These are phyloP conservation scores for Stemphylium lycopersici DNA, from an alignment of 2,329 filamentous ascomycete genomes.

Conservation along the genomic window DNA sequence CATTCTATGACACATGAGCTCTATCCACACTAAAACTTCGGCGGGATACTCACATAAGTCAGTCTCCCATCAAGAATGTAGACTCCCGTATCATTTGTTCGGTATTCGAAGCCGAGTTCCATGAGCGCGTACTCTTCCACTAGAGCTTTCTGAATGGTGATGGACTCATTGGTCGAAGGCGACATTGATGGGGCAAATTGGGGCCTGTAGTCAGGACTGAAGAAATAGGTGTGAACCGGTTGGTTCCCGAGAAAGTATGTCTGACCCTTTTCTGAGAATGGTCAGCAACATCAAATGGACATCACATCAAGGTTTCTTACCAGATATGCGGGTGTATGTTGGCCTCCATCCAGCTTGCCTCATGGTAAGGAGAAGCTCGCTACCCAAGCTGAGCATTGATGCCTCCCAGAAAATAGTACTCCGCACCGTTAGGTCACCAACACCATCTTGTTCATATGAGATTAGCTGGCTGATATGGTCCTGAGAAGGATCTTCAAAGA, in stretches of 20 bases:
- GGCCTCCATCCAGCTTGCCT: conserved; percentile 27
- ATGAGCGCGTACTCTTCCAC: conserved; percentile 5
- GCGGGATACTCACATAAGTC: neutral
- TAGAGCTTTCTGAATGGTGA: conserved; percentile 2
- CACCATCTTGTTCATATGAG: neutral
- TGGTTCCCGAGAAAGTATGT: conserved; percentile 29
- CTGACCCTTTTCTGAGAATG: conserved; percentile 9
- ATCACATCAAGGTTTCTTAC: conserved; percentile 1
- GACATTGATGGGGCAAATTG: conserved; percentile 15
- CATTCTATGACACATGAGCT: neutral
- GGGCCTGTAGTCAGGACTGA: conserved; percentile 26
- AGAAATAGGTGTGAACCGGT: conserved; percentile 31
- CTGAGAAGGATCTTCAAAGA: neutral
- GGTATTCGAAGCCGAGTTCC: neutral
- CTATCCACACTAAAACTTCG: neutral
- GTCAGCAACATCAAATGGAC: neutral
- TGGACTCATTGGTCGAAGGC: neutral
- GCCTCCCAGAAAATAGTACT: conserved; percentile 32
- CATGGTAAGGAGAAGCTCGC: conserved; percentile 26
- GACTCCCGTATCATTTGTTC: neutral
- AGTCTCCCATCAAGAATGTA: neutral
- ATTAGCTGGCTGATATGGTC: neutral
- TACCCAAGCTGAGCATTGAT: conserved; percentile 17
- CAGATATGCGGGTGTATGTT: conserved; percentile 23
- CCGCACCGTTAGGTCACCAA: conserved; percentile 1